Evolutionary conservation across 2,329 filamentous ascomycete genomes (phyloP), one percentile per base, ranked within the genome.

Genomic region (Beauveria asiatica): DNA sequence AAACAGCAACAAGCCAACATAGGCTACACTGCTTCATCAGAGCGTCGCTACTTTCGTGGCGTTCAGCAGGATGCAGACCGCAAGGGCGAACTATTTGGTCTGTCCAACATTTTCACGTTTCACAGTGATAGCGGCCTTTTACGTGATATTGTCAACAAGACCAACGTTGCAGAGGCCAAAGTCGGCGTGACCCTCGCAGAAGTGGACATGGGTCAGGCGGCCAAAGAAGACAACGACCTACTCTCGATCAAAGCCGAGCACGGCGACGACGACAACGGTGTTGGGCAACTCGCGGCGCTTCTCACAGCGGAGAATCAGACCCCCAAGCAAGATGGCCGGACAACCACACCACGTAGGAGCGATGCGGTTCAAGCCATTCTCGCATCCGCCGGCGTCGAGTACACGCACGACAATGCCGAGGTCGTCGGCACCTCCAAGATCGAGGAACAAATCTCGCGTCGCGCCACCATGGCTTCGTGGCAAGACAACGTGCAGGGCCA

Each of bases 1-100:
- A 99, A 99, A 73, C 94, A 99, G 70, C 94, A 99, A 69, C 94
- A 97, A 75, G 93, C 94, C 27, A 97, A 97, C 68, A 97, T 99
- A 61, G 94, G 90, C 1, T 97, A 99, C 73, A 95, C 87, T 39
- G 94, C 94, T 0, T 95, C 90, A 0, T 88, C 87, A 5, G 94
- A 99, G 73, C 86, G 94, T 3, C 85, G 94, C 1, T 99, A 99
- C 72, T 99, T 99, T 77, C 92, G 88, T 65, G 94, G 94, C 45
- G 90, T 97, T 0, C 93, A 97, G 73, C 88, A 95, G 63, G 84
- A 90, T 65, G 84, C 84, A 25, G 83, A 84, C 30, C 86, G 92
- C 64, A 93, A 93, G 66, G 94, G 94, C 17, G 94, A 99, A 72
- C 90, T 99, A 23, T 99, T 99, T 66, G 94, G 94, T 0, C 80